Evolutionary conservation across 164 flowering plant species (phyloP).

Genomic region (Vitis cinerea): DNA sequence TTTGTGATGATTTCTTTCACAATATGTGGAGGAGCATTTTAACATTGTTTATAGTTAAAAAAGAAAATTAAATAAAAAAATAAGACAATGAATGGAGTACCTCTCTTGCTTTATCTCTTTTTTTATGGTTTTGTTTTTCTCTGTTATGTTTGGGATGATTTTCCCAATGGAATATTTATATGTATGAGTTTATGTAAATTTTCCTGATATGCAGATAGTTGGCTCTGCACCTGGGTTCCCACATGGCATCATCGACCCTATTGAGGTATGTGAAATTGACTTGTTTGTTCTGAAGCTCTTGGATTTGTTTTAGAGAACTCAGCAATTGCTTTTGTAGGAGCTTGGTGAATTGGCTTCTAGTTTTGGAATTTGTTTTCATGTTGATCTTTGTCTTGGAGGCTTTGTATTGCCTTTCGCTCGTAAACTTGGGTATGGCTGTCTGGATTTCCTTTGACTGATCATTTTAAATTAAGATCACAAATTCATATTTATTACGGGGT

Average conservation of each 20-base stretch:
- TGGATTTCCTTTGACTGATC: not conserved
- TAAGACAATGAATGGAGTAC: not conserved
- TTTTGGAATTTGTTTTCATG: conserved; percentile 85
- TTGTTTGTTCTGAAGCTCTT: not conserved
- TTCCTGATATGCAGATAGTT: conserved; percentile 66
- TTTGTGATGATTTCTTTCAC: not conserved
- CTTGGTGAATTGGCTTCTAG: conserved; percentile 83
- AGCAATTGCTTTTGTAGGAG: conserved; percentile 47
- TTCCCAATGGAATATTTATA: not conserved
- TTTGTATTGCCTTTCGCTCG: conserved; percentile 96
- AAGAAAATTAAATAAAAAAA: no score
- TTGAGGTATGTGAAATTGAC: conserved; percentile 56
- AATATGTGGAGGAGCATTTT: not conserved
- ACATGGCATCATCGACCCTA: conserved; percentile 96
- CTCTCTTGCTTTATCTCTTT: not conserved
- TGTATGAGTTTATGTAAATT: conserved; percentile 1
- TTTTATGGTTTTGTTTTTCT: not conserved
- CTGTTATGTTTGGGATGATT: not conserved
- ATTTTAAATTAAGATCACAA: not conserved
- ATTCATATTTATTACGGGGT: not conserved
- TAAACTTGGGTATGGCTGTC: conserved; percentile 75
- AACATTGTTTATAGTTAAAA: no score
- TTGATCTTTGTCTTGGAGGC: conserved; percentile 98
- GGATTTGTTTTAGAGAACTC: not conserved
- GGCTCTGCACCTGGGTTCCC: conserved; percentile 99